phyloP scores from a whole-genome alignment of 495 filamentous ascomycete genomes.

The Pseudevernia furfuracea region DNA sequence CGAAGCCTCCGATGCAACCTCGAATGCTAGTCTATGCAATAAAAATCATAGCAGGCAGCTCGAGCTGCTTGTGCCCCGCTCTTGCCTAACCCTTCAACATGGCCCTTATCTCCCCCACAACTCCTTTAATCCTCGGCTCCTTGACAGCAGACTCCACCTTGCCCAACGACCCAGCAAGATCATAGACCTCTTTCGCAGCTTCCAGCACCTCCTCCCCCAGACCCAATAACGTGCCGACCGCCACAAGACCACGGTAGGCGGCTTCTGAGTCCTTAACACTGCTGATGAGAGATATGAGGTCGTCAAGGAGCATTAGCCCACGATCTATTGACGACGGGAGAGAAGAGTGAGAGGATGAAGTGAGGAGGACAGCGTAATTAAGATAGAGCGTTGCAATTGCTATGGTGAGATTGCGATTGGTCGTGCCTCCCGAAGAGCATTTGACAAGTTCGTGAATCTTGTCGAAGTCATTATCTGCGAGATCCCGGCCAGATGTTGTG shows the following conservation, averaged over 20 bases:
- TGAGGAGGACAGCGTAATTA: constrained; percentile 69
- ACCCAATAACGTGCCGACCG: constrained; percentile 67
- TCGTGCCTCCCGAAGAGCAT: constrained; percentile 39
- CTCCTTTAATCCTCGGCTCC: constrained; percentile 44
- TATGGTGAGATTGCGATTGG: constrained; percentile 74
- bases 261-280: constrained; percentile 71
- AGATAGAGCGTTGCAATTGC: constrained; percentile 76
- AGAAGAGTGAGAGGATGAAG: constrained; percentile 28
- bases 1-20: not conserved
- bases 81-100: constrained; percentile 22
- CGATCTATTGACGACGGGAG: constrained; percentile 45
- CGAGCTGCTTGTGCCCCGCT: not conserved
- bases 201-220: constrained; percentile 41
- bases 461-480: constrained; percentile 54
- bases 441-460: constrained; percentile 46
- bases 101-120: constrained; percentile 40
- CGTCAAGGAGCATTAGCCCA: constrained; percentile 53
- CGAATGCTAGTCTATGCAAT: not conserved
- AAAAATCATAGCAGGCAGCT: not conserved
- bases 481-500: constrained; percentile 57
- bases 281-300: constrained; percentile 53
- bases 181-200: constrained; percentile 45
- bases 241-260: constrained; percentile 74
- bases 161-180: constrained; percentile 33
- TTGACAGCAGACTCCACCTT: constrained; percentile 34